Conservation (phyloP, 306 rosid genomes). For the Vachellia collinsii region DNA sequence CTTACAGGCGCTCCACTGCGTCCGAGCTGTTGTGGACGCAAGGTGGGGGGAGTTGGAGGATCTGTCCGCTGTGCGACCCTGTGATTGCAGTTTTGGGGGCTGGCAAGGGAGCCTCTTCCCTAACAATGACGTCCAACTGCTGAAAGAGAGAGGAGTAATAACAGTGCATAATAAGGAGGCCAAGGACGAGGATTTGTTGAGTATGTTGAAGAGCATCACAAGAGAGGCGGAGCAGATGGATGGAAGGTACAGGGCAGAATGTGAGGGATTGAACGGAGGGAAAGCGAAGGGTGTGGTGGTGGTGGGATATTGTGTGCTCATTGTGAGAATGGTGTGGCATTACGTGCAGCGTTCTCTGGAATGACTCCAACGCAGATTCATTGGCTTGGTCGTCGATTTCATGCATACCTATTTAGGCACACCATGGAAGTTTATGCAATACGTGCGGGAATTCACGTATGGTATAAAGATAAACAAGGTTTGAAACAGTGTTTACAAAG, state of each 20-base stretch:
- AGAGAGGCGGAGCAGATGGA: not conserved
- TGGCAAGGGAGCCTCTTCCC: too few relatives aligned
- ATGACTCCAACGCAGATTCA: not conserved
- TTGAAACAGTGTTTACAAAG: too few relatives aligned
- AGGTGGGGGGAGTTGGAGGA: too few relatives aligned
- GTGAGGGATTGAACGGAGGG: not conserved
- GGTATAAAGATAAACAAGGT: too few relatives aligned
- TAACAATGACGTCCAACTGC: constrained; percentile 4
- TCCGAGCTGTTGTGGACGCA: too few relatives aligned
- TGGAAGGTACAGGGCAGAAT: not conserved
- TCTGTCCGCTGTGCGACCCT: too few relatives aligned
- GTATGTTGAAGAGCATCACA: not conserved
- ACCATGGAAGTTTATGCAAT: not conserved
- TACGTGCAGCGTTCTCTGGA: not conserved
- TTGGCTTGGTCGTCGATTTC: not conserved
- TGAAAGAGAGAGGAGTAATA: not conserved
- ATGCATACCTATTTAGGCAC: not conserved
- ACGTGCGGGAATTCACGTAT: too few relatives aligned
- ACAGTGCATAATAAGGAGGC: not conserved
- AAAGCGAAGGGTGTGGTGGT: not conserved
- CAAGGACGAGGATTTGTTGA: not conserved
- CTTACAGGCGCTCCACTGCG: too few relatives aligned
- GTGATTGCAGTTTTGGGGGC: too few relatives aligned
- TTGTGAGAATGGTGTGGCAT: not conserved
- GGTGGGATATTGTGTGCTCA: not conserved